Evolutionary conservation across 495 filamentous ascomycete genomes (phyloP), one percentile per base, ranked within the genome.

Genomic region (Penicillium bovifimosum): DNA sequence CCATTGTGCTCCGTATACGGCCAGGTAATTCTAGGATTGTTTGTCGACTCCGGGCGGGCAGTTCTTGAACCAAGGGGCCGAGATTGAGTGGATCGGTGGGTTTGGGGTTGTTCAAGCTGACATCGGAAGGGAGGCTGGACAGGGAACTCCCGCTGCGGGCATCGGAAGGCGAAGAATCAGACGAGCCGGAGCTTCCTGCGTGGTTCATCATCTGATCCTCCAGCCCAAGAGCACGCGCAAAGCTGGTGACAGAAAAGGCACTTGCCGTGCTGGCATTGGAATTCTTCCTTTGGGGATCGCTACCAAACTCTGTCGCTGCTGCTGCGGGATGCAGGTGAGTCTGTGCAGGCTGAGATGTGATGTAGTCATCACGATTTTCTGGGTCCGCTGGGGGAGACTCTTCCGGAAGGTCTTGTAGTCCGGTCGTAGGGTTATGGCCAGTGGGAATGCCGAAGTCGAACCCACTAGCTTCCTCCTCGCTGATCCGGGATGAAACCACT

Each of bases 101-200:
- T 40, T 73, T 72, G 9, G 58, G 61, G 38, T 59, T 55, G 34
- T 65, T 62, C 33, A 65, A 40, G 47, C 68, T 69, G n/a, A 51
- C 53, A 40, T 77, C 71, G 6, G 74, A 76, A 11, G 69, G 72
- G 14, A 75, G 63, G 41, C 74, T 95, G 5, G 88, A 89, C 47
- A 81, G 76, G 3, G 88, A 90, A 59, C 86, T 91, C 2, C 82
- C 76, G 65, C 83, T 85, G 50, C 83, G 82, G 0, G 72, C 72
- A 8, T 81, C 77, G 16, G 85, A 88, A 18, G 73, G 80, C 1
- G 73, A 78, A 6, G 86, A 90, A n/a, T 78, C 80, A 35, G 82
- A 84, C 5, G 87, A 91, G 2, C 80, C 80, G 20, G 87, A 93
- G 54, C 82, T 79, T 0, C 85, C 82, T 0, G 79, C 74, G 47